Evolutionary conservation across 2,329 filamentous ascomycete genomes (phyloP), one percentile per base, ranked within the genome.

Genomic region (Epichloe sp.): DNA sequence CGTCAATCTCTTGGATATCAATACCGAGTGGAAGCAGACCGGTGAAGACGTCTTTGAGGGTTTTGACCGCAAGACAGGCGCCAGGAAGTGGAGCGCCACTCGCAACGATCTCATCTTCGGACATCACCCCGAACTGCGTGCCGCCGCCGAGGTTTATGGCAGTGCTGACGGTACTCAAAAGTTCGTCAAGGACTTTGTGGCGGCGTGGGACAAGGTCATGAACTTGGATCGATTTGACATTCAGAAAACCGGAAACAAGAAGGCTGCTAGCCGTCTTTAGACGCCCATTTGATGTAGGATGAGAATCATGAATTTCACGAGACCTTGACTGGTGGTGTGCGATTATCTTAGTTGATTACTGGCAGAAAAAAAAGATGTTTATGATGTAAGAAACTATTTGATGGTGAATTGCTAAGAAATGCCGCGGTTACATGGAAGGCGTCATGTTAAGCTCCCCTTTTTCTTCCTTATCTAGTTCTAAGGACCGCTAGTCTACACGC

Each of bases 181-280:
- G 71, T 85, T 88, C 53, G 77, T 80, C 43, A 78, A 76, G 65
- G 85, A 88, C 70, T 88, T 88, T 60, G 74, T 87, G 15, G 69
- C 73, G 7, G 82, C 80, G 3, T 88, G 85, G 85, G 71, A 73
- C 59, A 88, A 88, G 80, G 78, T 88, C 11, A 83, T 84, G 78
- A 83, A 85, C 62, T 63, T 83, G 51, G 85, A 88, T 63, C 77
- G 85, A 12, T 88, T 80, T 60, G 85, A 88, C 56, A 53, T 80
- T n/a, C 53, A 56, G 38, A 55, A 46, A 49, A 43, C 21, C 4
- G 50, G 52, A 26, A 40, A 19, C n/a, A 49, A 50, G 19, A 58
- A 47, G 50, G 50, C 57, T 15, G 31, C 40, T 14, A 58, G 57
- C 48, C 58, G 56, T 19, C 51, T 57, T 26, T 57, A 51, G 37